Evolutionary conservation across 75 land plant species (phyloP).

Genomic region (Isoetes taiwanensis): DNA sequence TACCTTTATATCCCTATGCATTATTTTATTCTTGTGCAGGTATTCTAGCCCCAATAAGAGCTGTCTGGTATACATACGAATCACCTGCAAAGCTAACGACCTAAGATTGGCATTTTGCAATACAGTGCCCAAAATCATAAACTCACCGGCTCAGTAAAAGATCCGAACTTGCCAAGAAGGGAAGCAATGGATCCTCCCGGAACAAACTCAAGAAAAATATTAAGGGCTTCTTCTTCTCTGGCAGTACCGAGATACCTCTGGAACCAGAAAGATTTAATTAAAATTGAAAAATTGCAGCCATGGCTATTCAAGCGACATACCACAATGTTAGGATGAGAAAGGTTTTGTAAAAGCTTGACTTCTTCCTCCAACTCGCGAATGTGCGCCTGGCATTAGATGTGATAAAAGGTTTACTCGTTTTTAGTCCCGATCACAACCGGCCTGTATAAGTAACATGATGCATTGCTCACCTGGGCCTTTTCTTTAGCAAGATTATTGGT

Average conservation of each 20-base stretch:
- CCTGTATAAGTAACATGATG: no score
- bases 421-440: no score
- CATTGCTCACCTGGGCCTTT: conserved; percentile 50
- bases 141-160: conserved; percentile 91
- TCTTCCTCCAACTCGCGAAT: conserved; percentile 92
- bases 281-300: neutral
- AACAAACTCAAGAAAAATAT: conserved; percentile 89
- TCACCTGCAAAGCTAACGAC: conserved; percentile 35
- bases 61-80: conserved; percentile 91
- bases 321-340: conserved; percentile 91
- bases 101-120: neutral
- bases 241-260: conserved; percentile 93
- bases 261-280: neutral
- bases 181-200: conserved; percentile 97
- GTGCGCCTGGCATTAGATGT: conserved; percentile 38
- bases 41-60: conserved; percentile 86
- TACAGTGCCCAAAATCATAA: neutral
- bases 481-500: conserved; percentile 60
- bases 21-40: conserved; percentile 76
- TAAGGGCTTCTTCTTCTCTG: conserved; percentile 83
- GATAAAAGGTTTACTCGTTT: neutral
- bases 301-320: conserved; percentile 26
- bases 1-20: conserved; percentile 98
- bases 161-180: conserved; percentile 89
- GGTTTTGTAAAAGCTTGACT: conserved; percentile 84